Evolutionary conservation across 441 rosid species (phyloP).

Genomic region (Corymbia citriodora): DNA sequence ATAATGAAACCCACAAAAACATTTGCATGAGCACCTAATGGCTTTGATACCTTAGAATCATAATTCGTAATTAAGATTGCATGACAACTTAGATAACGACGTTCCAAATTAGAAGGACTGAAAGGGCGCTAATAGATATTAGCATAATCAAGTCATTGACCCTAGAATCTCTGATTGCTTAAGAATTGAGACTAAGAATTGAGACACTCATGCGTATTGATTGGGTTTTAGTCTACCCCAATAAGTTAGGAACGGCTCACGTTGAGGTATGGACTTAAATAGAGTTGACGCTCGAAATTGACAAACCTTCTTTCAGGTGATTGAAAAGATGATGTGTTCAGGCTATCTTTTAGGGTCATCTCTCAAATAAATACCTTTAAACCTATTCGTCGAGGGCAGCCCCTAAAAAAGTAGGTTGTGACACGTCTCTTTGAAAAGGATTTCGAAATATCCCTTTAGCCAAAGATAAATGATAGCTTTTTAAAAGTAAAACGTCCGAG

Average conservation of each 20-base stretch:
- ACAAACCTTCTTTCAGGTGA: neutral
- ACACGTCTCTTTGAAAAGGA: neutral
- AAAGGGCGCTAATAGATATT: neutral
- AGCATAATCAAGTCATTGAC: accelerated
- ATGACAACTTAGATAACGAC: neutral
- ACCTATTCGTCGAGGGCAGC: accelerated
- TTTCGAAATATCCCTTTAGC: neutral
- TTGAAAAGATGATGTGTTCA: neutral
- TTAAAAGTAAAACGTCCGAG: neutral
- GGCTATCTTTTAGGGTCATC: no score
- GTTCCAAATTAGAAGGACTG: no score
- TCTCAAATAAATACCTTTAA: no score
- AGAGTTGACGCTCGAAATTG: accelerated
- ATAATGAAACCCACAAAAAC: neutral
- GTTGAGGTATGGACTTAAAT: neutral
- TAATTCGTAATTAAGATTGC: neutral
- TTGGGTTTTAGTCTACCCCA: neutral
- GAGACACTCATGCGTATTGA: accelerated
- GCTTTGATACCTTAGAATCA: neutral
- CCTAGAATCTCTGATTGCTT: no score
- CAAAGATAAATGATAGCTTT: neutral
- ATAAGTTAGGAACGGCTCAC: neutral
- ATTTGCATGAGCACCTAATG: neutral
- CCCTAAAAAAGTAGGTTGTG: neutral
- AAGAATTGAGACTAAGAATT: neutral